Evolutionary conservation across 345 rosid species (phyloP), one percentile per base, ranked within the genome.

Genomic region (Euphorbia tirucalli): DNA sequence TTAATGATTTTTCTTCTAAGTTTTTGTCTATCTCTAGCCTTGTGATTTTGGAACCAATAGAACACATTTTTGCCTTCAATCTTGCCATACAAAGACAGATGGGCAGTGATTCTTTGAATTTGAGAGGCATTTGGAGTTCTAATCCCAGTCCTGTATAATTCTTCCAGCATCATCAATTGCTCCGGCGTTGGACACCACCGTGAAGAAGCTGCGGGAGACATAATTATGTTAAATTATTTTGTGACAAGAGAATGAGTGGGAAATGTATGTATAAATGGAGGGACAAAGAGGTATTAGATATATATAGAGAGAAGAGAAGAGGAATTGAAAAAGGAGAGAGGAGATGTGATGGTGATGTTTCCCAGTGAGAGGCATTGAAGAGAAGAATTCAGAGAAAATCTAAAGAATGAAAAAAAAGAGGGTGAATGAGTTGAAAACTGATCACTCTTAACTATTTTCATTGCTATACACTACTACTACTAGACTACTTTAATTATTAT

Each of bases 161-260:
- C 97, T 75, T 90, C 95, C 57, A 94, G 70, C 55, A 92, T 92
- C 97, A 92, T 94, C 44, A 94, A 80, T 62, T 94, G 98, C 68
- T 94, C 96, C 59, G 96, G 95, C 39, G 98, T 94, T 19, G 98
- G 98, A 78, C 96, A 92, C 98, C 98, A 94, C 73, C 98, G 84
- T 16, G 98, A 68, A 19, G 98, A 87, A 59, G 85, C 77, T 60
- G 88, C 77, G 11, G 89, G 96, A 74, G 89, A 81, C 96, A 90
- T n/a, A n/a, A n/a, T n/a, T n/a, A n/a, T n/a, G n/a, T n/a, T n/a
- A n/a, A n/a, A n/a, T n/a, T n/a, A n/a, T n/a, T n/a, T 92, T 1
- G 56, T 16, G 14, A 10, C 8, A 16, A 18, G 15, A n/a, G 1
- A 5, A 4, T 4, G 55, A n/a, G 55, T 19, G 5, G 8, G 19